These are phyloP conservation scores for Wallacemonas sp. DNA, from an alignment of 208 protist genomes.

Conservation along the genomic window DNA sequence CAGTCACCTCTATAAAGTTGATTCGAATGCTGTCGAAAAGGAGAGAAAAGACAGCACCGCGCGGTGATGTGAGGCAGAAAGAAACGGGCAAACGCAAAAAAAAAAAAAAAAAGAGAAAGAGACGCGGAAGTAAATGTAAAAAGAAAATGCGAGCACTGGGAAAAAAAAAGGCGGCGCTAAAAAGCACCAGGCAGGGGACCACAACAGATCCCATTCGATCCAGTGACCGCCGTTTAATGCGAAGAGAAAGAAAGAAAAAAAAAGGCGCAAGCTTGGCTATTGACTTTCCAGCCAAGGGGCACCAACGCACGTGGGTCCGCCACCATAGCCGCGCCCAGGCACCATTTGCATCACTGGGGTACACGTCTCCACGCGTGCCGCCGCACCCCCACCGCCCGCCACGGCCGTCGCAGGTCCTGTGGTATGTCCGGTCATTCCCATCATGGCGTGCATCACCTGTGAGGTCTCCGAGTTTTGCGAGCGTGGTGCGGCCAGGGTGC, in stretches of 20 bases:
- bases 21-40: neutral
- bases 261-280: neutral
- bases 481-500: no score
- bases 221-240: no score
- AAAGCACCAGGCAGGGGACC: no score
- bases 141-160: constrained; percentile 13
- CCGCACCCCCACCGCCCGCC: neutral
- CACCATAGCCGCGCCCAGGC: constrained; percentile 2
- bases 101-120: constrained; percentile 1
- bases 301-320: constrained; percentile 2
- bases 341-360: no score
- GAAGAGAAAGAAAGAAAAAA: constrained; percentile 12
- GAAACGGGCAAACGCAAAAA: constrained; percentile 1
- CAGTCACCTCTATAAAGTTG: neutral
- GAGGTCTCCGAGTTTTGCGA: no score
- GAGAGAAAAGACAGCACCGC: neutral
- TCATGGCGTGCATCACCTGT: no score
- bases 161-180: no score
- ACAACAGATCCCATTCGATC: no score
- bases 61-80: neutral
- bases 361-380: neutral
- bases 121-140: constrained; percentile 13
- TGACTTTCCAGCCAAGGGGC: constrained; percentile 12
- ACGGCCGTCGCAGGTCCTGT: no score
- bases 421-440: no score